Evolutionary conservation across 495 filamentous ascomycete species (phyloP).

Genomic region (Terfezia boudieri): DNA sequence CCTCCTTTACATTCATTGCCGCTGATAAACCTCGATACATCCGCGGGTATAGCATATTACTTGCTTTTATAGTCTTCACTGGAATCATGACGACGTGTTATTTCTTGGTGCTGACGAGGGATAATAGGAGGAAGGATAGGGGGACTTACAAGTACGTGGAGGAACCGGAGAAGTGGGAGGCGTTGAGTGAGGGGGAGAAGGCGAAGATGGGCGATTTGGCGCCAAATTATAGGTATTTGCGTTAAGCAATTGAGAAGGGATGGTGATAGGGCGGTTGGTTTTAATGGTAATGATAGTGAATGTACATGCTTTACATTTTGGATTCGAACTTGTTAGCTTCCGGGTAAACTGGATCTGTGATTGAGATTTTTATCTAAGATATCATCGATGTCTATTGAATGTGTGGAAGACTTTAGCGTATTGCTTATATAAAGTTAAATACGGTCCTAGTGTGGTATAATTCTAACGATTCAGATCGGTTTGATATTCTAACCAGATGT

Average conservation of each 20-base stretch:
- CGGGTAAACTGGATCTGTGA: too few species aligned
- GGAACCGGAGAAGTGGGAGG: neutral
- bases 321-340: too few species aligned
- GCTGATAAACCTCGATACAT: constrained; percentile 48
- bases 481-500: too few species aligned
- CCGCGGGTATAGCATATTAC: constrained; percentile 55
- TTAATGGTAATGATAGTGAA: too few species aligned
- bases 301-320: too few species aligned
- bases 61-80: constrained; percentile 50
- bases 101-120: constrained; percentile 30
- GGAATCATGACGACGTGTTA: constrained; percentile 39
- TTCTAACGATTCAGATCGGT: too few species aligned
- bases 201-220: constrained; percentile 41
- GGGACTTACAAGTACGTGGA: constrained; percentile 25
- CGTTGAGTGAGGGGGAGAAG: constrained; percentile 49
- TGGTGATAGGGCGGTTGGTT: too few species aligned
- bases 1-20: constrained; percentile 57
- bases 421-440: too few species aligned
- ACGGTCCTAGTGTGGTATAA: too few species aligned
- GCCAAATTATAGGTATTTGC: neutral
- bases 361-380: too few species aligned
- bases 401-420: too few species aligned
- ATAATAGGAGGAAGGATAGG: constrained; percentile 45
- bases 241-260: neutral
- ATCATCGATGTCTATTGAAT: too few species aligned